phyloP scores from a whole-genome alignment of 2,329 filamentous ascomycete genomes.

The Dryadomyces quercivorus region DNA sequence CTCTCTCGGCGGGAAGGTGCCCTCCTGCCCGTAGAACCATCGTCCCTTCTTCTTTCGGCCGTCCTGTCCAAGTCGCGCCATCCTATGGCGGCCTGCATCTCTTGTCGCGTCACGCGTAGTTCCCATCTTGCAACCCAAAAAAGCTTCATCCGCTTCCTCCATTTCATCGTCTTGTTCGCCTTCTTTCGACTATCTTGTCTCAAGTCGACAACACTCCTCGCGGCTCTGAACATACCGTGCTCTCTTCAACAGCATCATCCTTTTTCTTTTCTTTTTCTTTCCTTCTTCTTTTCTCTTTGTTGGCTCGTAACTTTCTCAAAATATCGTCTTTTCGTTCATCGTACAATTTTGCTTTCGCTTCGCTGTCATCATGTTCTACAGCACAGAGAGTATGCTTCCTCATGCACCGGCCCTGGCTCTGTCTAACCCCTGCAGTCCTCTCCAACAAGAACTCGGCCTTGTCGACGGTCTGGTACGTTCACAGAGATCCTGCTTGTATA shows the following conservation, averaged over 20 bases:
- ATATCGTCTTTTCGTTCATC: background rate
- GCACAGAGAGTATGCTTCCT: conserved; percentile 64
- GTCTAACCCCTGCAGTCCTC: conserved; percentile 43
- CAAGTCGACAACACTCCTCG: too few species aligned
- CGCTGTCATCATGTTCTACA: conserved; percentile 40
- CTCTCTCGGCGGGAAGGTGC: background rate
- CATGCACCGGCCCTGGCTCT: conserved; percentile 13
- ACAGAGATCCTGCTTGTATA: background rate
- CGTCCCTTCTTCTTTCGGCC: background rate
- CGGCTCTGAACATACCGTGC: background rate
- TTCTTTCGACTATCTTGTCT: background rate
- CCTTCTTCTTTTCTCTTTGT: background rate
- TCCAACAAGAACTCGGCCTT: conserved; percentile 82
- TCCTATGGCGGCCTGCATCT: background rate
- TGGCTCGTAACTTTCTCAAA: background rate
- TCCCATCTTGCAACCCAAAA: background rate
- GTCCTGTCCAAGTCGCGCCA: background rate
- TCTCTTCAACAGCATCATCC: background rate
- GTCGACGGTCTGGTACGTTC: conserved; percentile 75
- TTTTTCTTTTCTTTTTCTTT: background rate
- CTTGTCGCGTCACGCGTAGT: background rate
- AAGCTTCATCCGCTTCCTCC: background rate
- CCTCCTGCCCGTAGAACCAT: background rate
- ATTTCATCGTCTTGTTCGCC: background rate
- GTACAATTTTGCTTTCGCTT: background rate